These are phyloP conservation scores for Calonectria naviculata DNA, from an alignment of 2,329 filamentous ascomycete species.

Conservation along the genomic window DNA sequence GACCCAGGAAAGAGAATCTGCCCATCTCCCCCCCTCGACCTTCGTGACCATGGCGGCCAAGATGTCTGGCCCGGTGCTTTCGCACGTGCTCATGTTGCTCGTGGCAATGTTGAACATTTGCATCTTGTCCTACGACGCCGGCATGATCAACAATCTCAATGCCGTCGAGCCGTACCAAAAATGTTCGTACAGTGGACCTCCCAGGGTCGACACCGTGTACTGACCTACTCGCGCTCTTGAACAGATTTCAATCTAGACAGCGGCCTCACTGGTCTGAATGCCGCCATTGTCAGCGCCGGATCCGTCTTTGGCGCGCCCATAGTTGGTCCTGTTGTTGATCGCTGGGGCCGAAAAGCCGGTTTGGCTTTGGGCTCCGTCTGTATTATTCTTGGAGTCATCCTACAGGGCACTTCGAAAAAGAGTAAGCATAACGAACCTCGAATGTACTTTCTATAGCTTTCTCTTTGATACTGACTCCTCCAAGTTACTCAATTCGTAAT, in stretches of 20 bases:
- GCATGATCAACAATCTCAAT: conserved; percentile 25
- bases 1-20: background rate
- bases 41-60: background rate
- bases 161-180: conserved; percentile 14
- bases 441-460: background rate
- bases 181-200: background rate
- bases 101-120: conserved; percentile 22
- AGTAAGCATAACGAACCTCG: background rate
- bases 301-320: conserved; percentile 18
- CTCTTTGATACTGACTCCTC: background rate
- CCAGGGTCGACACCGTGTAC: background rate
- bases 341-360: conserved; percentile 19
- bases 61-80: conserved; percentile 1
- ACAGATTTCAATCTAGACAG: conserved; percentile 18
- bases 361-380: conserved; percentile 16
- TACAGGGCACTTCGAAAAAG: conserved; percentile 14
- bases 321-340: conserved; percentile 17
- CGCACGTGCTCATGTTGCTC: conserved; percentile 16
- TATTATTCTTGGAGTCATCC: conserved; percentile 17
- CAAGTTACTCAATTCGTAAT: conserved; percentile 13
- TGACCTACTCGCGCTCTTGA: background rate
- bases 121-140: conserved; percentile 20
- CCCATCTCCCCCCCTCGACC: background rate
- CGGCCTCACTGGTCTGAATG: conserved; percentile 18
- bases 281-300: conserved; percentile 19